Base-by-base conservation (phyloP, 306 rosid genomes). In the Dalbergia cultrata region DNA sequence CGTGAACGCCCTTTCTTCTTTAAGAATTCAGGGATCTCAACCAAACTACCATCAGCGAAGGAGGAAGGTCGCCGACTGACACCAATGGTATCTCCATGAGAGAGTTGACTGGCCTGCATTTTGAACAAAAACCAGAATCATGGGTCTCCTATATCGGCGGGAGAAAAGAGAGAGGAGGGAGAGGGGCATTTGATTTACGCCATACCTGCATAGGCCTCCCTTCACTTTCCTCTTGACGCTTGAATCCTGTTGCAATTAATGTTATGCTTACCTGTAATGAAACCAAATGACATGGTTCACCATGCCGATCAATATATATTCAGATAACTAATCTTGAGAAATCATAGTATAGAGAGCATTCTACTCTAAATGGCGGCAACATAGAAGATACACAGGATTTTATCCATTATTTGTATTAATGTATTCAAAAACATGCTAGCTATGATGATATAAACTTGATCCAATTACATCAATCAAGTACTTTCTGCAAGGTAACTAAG, bases 1-100 rank as follows among this genome's bases (percentile, higher is more conserved):
- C 97, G 98, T 10, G 92, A 89, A n/a, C 98, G 96, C 5, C 98
- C 98, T 84, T 95, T 95, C 90, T 93, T 93, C 93, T 90, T 95
- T 78, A 95, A 82, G 89, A 95, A 95, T 86, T 93, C 98, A 2
- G 99, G 99, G 80, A 95, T 95, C 86, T 93, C 98, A 21, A 95
- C 97, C 35, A 90, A 80, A 60, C 97, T 78, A 17, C 95, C 88
- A 13, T 95, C 99, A 1, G 81, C 66, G 75, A 89, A 93, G 18
- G 95, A 49, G 69, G 98, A 89, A 49, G 98, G 86, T 58, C 96
- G 82, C 50, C 94, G 87, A 74, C 85, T 91, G 77, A 83, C 78
- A 52, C 98, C 94, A 49, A 75, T 37, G 34, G 80, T 56, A 45
- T 95, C 99, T 83, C 97, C 97, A 66, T 90, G 99, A 73, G 92